These are phyloP conservation scores for bread wheat (Triticum aestivum) DNA, from an alignment of 176 grass and related monocot species.

Conservation along the genomic window IWGSC_CS_RefSeq_v2.1 NC_057800.1:67526585-67527084, in stretches of 20 bases:
- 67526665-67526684: constrained; percentile 2
- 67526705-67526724: neutral
- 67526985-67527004: neutral
- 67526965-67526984: neutral
- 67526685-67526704: neutral
- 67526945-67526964: neutral
- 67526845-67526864: neutral
- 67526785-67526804: too few relatives aligned
- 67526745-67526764: too few relatives aligned
- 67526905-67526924: neutral
- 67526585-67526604: constrained; percentile 72
- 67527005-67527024: constrained; percentile 9
- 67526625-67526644: constrained; percentile 90
- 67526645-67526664: constrained; percentile 73
- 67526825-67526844: neutral
- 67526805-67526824: neutral
- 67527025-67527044: constrained; percentile 14
- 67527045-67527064: constrained; percentile 13
- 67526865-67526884: too few relatives aligned
- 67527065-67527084: neutral
- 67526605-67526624: constrained; percentile 95
- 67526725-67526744: too few relatives aligned
- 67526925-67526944: too few relatives aligned
- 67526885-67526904: neutral
- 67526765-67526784: too few relatives aligned